Evolutionary conservation across 495 filamentous ascomycete species (phyloP).

Genomic region (Aspergillus biplanus): DNA sequence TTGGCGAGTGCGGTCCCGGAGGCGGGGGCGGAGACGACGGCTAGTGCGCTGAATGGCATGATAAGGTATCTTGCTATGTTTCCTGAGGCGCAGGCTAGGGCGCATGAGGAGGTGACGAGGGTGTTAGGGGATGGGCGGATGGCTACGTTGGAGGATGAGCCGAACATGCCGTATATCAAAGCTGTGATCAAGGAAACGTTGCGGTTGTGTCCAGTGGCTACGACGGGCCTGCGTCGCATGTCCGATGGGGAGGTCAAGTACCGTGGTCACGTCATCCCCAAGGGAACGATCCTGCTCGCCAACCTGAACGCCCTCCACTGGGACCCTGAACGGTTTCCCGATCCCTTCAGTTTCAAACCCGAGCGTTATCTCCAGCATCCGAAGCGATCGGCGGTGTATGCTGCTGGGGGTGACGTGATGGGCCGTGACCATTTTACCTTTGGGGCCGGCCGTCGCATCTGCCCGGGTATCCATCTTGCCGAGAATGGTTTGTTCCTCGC

Average conservation of each 20-base stretch:
- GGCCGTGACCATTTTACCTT: constrained; percentile 36
- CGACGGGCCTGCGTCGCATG: constrained; percentile 51
- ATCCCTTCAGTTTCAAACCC: constrained; percentile 42
- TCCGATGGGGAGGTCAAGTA: constrained; percentile 56
- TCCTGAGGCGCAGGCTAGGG: constrained; percentile 11
- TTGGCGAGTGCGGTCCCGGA: constrained; percentile 1
- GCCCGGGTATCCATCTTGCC: constrained; percentile 35
- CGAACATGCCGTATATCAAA: constrained; percentile 50
- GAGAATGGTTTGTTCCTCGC: constrained; percentile 56
- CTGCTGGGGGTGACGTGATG: constrained; percentile 17
- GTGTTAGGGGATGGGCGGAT: constrained; percentile 29
- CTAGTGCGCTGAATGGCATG: constrained; percentile 21
- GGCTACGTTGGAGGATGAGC: constrained; percentile 50
- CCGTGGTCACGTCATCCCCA: constrained; percentile 56
- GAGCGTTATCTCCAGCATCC: constrained; percentile 42
- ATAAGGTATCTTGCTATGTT: constrained; percentile 22
- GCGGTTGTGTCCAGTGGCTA: constrained; percentile 59
- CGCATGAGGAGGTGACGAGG: constrained; percentile 18
- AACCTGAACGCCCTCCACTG: constrained; percentile 44
- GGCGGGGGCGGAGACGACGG: constrained; percentile 29
- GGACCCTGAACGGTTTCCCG: constrained; percentile 39
- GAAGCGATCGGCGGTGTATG: constrained; percentile 43
- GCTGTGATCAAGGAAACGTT: constrained; percentile 64
- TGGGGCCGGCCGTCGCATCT: constrained; percentile 36
- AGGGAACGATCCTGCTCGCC: constrained; percentile 31